phyloP scores from a whole-genome alignment of 2,329 filamentous ascomycete species.

The Hysterium pulicare region DNA sequence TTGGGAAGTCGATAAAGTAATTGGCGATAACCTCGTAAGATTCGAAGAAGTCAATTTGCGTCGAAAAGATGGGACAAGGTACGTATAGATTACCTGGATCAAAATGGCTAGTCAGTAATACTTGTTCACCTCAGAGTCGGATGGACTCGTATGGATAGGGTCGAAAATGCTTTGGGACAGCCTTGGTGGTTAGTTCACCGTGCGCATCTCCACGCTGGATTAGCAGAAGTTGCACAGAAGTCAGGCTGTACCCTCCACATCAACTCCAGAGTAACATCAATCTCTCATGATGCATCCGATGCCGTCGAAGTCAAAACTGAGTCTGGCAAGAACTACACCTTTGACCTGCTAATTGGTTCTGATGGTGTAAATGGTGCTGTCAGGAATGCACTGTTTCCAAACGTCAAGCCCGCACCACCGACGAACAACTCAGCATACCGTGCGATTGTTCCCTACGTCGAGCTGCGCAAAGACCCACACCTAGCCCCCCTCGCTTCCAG shows the following conservation, averaged over 20 bases:
- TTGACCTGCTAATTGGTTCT: conserved; percentile 41
- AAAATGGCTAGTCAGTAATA: too few species aligned
- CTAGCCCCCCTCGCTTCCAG: conserved; percentile 38
- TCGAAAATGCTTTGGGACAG: conserved; percentile 30
- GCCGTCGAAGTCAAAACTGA: conserved; percentile 29
- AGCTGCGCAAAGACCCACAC: conserved; percentile 42
- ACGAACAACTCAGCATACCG: conserved; percentile 47
- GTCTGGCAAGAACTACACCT: conserved; percentile 21
- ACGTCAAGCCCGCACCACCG: conserved; percentile 39
- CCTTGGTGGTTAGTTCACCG: conserved; percentile 49
- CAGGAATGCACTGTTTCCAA: conserved; percentile 38
- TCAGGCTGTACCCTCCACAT: conserved; percentile 40
- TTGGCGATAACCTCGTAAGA: conserved; percentile 41
- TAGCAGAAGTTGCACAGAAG: conserved; percentile 39
- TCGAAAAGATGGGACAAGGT: conserved; percentile 36
- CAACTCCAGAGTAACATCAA: conserved; percentile 32
- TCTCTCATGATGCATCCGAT: conserved; percentile 25
- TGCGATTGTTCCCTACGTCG: conserved; percentile 43
- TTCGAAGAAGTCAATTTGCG: conserved; percentile 42
- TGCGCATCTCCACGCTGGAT: conserved; percentile 46
- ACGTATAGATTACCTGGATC: too few species aligned
- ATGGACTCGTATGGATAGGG: conserved; percentile 31
- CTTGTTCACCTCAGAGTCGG: too few species aligned
- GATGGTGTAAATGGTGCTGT: conserved; percentile 43
- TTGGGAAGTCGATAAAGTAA: conserved; percentile 40